These are phyloP conservation scores for Nepenthes alata DNA, from an alignment of 179 eudicot genomes.

Conservation along the genomic window DNA sequence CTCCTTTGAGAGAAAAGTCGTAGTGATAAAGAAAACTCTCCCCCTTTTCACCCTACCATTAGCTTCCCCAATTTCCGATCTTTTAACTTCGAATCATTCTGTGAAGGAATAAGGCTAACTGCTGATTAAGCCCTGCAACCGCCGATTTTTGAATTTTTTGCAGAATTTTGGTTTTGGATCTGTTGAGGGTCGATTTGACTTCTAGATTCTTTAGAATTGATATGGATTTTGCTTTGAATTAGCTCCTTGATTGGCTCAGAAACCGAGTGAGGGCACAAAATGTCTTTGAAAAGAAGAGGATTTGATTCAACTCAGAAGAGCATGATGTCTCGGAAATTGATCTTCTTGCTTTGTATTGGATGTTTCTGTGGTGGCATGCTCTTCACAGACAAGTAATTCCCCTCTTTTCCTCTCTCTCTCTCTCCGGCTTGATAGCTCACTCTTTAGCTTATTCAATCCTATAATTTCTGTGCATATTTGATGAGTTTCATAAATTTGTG, in stretches of 20 bases:
- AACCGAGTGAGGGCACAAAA: slow-evolving; percentile 6
- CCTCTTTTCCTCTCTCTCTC: background rate
- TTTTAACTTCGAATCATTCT: no score
- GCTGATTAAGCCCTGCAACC: no score
- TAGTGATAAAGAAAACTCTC: no score
- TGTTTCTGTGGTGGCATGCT: slow-evolving; percentile 91
- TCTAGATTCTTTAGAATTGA: slow-evolving; percentile 1
- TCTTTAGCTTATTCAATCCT: background rate
- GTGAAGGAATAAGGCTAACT: no score
- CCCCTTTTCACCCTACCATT: no score
- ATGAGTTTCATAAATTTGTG: background rate
- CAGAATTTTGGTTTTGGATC: no score
- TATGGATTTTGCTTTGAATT: slow-evolving; percentile 11
- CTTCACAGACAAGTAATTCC: slow-evolving; percentile 70
- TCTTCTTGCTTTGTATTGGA: slow-evolving; percentile 66
- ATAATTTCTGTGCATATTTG: background rate
- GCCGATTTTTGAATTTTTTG: no score
- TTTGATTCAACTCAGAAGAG: slow-evolving; percentile 37
- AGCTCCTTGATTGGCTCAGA: no score
- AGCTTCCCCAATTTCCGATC: no score
- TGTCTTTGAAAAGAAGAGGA: slow-evolving; percentile 67
- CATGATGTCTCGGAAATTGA: slow-evolving; percentile 41
- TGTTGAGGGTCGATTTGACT: background rate
- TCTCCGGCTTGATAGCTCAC: background rate
- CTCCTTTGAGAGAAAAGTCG: no score